These are phyloP conservation scores for Diddensiella transvaalensis DNA, from an alignment of 805 yeast genomes.

Conservation along the genomic window DNA sequence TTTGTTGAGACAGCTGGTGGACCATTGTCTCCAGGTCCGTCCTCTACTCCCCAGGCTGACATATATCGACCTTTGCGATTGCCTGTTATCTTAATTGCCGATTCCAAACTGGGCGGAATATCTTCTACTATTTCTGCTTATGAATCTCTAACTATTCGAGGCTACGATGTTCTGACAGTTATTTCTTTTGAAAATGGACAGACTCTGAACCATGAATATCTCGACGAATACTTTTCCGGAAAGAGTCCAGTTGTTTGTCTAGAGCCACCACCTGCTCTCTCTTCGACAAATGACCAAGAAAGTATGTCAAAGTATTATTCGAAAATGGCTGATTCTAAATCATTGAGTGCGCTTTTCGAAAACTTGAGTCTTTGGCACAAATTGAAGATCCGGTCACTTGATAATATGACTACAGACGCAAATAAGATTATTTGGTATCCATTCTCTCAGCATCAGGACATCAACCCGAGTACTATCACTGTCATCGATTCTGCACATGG, in stretches of 20 bases:
- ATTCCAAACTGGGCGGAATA: slow-evolving; percentile 23
- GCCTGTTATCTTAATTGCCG: slow-evolving; percentile 23
- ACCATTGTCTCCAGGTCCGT: slow-evolving; percentile 22
- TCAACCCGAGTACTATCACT: slow-evolving; percentile 20
- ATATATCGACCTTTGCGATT: slow-evolving; percentile 21
- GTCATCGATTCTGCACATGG: slow-evolving; percentile 27
- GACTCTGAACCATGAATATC: slow-evolving; percentile 17
- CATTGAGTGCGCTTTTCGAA: slow-evolving; percentile 7
- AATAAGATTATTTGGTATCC: slow-evolving; percentile 25
- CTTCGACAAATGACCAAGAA: slow-evolving; percentile 10
- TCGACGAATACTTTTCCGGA: slow-evolving; percentile 16
- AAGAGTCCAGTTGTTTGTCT: slow-evolving; percentile 12
- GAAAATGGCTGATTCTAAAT: neutral
- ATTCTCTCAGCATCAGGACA: slow-evolving; percentile 25
- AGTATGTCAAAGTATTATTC: slow-evolving; percentile 20
- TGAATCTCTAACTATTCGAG: slow-evolving; percentile 22
- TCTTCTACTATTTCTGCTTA: slow-evolving; percentile 23
- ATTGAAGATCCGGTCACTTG: slow-evolving; percentile 11
- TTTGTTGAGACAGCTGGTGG: slow-evolving; percentile 28
- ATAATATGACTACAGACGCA: slow-evolving; percentile 17
- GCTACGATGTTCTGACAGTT: slow-evolving; percentile 22
- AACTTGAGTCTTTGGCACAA: slow-evolving; percentile 10
- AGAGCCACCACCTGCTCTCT: slow-evolving; percentile 15
- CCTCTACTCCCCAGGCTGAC: slow-evolving; percentile 23
- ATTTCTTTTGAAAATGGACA: slow-evolving; percentile 17